Evolutionary conservation across 352 stramenopile genomes (phyloP).

Genomic region (Pythium plurisporium): DNA sequence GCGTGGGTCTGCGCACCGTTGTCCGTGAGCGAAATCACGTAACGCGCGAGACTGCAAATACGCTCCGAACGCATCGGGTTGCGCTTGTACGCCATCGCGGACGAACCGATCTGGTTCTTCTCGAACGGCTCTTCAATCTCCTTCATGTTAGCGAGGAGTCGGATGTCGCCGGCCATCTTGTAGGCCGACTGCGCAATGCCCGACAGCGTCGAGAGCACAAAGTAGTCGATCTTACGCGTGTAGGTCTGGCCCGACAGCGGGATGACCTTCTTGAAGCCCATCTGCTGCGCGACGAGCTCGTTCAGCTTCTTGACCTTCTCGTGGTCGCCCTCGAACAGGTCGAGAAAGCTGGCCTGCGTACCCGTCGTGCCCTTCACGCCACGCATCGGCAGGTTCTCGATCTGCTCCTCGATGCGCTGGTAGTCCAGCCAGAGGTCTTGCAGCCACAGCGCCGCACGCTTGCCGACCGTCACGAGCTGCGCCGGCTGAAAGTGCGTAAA

Average conservation of each 20-base stretch:
- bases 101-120: constrained; percentile 95
- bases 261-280: constrained; percentile 98
- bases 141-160: constrained; percentile 99
- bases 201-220: constrained; percentile 93
- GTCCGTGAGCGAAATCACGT: constrained; percentile 97
- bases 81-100: constrained; percentile 99
- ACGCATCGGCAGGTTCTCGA: constrained; percentile 95
- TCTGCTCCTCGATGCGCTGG: constrained; percentile 93
- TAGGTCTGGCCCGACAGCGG: constrained; percentile 98
- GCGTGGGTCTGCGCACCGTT: constrained; percentile 96
- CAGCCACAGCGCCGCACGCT: constrained; percentile 97
- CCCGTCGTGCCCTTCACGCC: constrained; percentile 99
- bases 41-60: constrained; percentile 96
- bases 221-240: constrained; percentile 98
- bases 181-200: constrained; percentile 97
- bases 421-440: constrained; percentile 97
- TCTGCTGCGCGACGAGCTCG: constrained; percentile 93
- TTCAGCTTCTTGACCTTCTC: constrained; percentile 98
- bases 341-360: constrained; percentile 98
- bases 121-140: constrained; percentile 96
- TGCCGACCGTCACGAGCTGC: constrained; percentile 98
- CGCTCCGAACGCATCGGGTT: constrained; percentile 99
- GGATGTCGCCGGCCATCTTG: constrained; percentile 99
- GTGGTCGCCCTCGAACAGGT: constrained; percentile 98
- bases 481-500: constrained; percentile 99